phyloP scores from a whole-genome alignment of 169 alveolate genomes.

The Eimeria tenella region DNA sequence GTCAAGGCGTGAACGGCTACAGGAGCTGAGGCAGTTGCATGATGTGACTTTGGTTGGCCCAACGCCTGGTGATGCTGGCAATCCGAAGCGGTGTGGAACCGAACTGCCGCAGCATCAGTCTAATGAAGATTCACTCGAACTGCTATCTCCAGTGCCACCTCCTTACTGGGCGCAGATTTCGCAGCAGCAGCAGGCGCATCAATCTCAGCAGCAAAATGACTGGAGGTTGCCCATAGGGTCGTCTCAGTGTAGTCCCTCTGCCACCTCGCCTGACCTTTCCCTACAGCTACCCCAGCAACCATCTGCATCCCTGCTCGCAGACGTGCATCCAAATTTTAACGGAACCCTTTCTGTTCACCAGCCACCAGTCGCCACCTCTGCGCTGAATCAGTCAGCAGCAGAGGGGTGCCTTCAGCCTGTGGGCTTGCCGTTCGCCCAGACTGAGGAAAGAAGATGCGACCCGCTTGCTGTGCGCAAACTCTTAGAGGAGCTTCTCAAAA shows the following conservation, averaged over 20 bases:
- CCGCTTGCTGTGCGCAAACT: conserved; percentile 48
- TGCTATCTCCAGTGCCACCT: conserved; percentile 61
- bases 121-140: conserved; percentile 2
- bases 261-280: not conserved
- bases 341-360: not conserved
- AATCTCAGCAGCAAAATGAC: not conserved
- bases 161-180: conserved; percentile 68
- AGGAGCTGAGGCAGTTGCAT: conserved; percentile 51
- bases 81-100: not conserved
- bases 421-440: not conserved
- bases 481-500: conserved; percentile 58
- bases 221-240: not conserved
- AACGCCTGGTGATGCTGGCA: not conserved
- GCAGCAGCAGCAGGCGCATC: conserved; percentile 23
- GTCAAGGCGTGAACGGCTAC: not conserved
- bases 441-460: conserved; percentile 15
- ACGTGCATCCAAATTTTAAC: not conserved
- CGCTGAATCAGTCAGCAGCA: not conserved
- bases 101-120: conserved; percentile 45
- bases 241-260: conserved; percentile 32
- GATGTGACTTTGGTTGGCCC: not conserved
- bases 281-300: conserved; percentile 35
- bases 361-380: not conserved
- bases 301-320: not conserved
- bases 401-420: not conserved